These are phyloP conservation scores for Scytalidium sp. DNA, from an alignment of 2,329 filamentous ascomycete species.

Conservation along the genomic window DNA sequence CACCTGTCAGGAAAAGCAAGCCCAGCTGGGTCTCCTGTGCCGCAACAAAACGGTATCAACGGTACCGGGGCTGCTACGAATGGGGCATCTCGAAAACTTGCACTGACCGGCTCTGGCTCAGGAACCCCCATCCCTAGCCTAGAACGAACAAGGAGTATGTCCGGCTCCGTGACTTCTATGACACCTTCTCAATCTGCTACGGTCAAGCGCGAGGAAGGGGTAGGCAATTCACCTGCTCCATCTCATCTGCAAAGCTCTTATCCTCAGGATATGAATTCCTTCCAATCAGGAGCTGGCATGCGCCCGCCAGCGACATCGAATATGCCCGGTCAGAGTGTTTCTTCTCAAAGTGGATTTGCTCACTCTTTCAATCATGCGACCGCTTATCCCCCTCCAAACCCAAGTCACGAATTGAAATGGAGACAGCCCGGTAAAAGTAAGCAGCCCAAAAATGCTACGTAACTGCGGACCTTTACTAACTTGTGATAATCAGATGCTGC, in stretches of 20 bases:
- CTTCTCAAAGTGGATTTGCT: slow-evolving; percentile 21
- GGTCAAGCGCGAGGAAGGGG: slow-evolving; percentile 35
- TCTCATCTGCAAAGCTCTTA: slow-evolving; percentile 21
- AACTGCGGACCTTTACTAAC: slow-evolving; percentile 16
- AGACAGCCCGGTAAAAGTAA: slow-evolving; percentile 45
- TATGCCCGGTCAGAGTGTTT: slow-evolving; percentile 15
- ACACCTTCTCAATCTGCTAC: slow-evolving; percentile 25
- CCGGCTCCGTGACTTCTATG: slow-evolving; percentile 26
- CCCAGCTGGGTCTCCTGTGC: slow-evolving; percentile 47
- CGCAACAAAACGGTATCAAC: slow-evolving; percentile 39
- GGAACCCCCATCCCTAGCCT: slow-evolving; percentile 21
- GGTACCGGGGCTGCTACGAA: slow-evolving; percentile 13
- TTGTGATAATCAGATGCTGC: slow-evolving; percentile 44
- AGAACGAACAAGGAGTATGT: slow-evolving; percentile 27
- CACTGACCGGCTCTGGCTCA: slow-evolving; percentile 20
- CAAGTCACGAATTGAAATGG: slow-evolving; percentile 38
- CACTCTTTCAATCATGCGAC: slow-evolving; percentile 26
- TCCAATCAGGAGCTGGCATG: slow-evolving; percentile 20
- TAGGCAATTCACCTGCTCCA: slow-evolving; percentile 26
- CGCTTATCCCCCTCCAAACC: slow-evolving; percentile 27
- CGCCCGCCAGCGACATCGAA: slow-evolving; percentile 22
- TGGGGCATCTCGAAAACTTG: slow-evolving; percentile 24
- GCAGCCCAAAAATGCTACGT: slow-evolving; percentile 9
- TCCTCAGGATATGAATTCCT: slow-evolving; percentile 7
- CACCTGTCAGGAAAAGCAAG: slow-evolving; percentile 61